Conservation (phyloP, 345 rosid genomes). For the Nasturtium officinale region DNA sequence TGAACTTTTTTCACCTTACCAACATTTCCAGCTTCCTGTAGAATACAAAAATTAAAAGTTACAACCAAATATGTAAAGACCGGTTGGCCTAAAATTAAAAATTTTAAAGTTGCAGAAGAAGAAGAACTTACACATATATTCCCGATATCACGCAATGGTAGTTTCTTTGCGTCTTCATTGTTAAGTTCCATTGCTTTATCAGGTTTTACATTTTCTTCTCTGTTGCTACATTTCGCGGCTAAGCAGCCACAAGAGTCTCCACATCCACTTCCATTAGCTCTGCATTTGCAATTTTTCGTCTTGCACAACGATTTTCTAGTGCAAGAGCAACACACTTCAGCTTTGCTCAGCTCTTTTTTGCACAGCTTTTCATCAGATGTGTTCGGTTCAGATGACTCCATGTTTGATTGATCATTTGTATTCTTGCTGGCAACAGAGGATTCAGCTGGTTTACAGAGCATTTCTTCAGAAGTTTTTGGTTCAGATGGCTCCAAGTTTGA, state of each 20-base stretch:
- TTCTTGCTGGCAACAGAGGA: constrained; percentile 51
- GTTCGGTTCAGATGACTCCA: constrained; percentile 40
- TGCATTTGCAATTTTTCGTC: constrained; percentile 78
- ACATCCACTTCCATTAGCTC: constrained; percentile 61
- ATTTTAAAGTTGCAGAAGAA: background rate
- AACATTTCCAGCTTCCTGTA: constrained; percentile 34
- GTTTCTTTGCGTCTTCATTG: constrained; percentile 50
- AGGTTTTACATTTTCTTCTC: constrained; percentile 37
- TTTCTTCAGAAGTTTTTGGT: constrained; percentile 49
- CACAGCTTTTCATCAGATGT: constrained; percentile 42
- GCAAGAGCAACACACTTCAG: constrained; percentile 73
- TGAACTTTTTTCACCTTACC: constrained; percentile 14
- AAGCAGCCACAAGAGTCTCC: constrained; percentile 74
- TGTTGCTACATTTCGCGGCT: constrained; percentile 66
- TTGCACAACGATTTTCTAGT: constrained; percentile 74
- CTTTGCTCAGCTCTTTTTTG: constrained; percentile 35
- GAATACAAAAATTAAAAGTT: constrained; percentile 3
- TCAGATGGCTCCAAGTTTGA: constrained; percentile 15
- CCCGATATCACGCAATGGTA: constrained; percentile 79
- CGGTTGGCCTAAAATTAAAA: background rate
- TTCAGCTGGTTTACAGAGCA: constrained; percentile 39
- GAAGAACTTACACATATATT: constrained; percentile 56
- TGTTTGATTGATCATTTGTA: constrained; percentile 17
- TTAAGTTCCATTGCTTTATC: constrained; percentile 30
- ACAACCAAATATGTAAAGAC: background rate